A percentile compares a stretch with the other conserved stretches of the same genome.
Evolutionary conservation across 2,329 filamentous ascomycete genomes (phyloP).

Genomic region (Tetracladium maxilliforme): DNA sequence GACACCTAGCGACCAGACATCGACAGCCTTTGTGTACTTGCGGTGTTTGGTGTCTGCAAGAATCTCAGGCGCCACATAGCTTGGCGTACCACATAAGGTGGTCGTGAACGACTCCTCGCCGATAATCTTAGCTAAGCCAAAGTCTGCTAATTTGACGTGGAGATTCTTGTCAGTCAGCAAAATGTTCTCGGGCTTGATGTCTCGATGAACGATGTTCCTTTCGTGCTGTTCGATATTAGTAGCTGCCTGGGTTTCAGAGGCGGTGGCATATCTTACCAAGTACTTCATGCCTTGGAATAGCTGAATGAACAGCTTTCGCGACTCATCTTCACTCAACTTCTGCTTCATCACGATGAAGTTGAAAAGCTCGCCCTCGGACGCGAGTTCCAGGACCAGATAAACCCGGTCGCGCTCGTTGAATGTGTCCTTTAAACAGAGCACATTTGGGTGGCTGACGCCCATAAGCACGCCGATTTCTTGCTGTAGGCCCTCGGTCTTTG

Average conservation of each 20-base stretch:
- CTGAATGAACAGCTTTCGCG: conserved; percentile 78
- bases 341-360: conserved; percentile 86
- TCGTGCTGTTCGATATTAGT: conserved; percentile 55
- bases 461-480: conserved; percentile 95
- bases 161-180: conserved; percentile 73
- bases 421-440: conserved; percentile 86
- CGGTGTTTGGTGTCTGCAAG: conserved; percentile 68
- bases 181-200: conserved; percentile 97
- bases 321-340: conserved; percentile 72
- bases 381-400: conserved; percentile 82
- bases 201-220: conserved; percentile 89
- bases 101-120: conserved; percentile 97
- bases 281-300: conserved; percentile 93
- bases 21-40: conserved; percentile 87
- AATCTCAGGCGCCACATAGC: conserved; percentile 93
- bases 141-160: conserved; percentile 85
- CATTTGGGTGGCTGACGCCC: conserved; percentile 89
- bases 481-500: conserved; percentile 74
- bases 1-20: conserved; percentile 95
- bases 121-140: conserved; percentile 95
- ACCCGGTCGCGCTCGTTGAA: conserved; percentile 86
- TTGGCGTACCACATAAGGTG: conserved; percentile 90
- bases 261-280: conserved; percentile 43
- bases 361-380: conserved; percentile 87
- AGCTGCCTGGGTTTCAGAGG: background rate